Base-by-base conservation (phyloP, 1,284 basidiomycete genomes). In the Cutaneotrichosporon daszewskae region DNA sequence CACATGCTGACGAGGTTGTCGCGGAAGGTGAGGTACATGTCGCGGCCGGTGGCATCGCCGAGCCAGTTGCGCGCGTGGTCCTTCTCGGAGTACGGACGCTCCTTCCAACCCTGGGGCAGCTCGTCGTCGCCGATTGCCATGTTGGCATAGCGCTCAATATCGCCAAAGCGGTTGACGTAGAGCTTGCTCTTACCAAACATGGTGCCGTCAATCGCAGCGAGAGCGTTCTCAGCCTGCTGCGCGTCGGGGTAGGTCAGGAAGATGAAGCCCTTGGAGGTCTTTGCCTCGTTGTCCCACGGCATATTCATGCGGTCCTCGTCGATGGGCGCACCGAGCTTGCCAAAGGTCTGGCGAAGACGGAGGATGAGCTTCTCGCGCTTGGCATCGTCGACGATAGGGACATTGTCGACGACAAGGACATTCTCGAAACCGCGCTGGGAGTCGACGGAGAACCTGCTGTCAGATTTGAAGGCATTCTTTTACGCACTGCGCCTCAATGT, bases 1-100 rank as follows among this genome's bases (percentile, higher is more conserved):
- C 82, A 78, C 54, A 99, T 82, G 59, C 85, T 80, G 47, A 96
- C 89, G 53, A 94, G 87, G 63, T 94, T 86, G 46, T 85, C 87
- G 40, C 87, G 83, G 73, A 95, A 95, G 39, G 89, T 92, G 49
- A 89, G 83, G 74, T 92, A 91, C 71, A 98, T 95, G 70, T 99
- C 95, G 51, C 95, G 85, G 20, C 91, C 90, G 67, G 84, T 81
- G 27, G 81, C 75, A 72, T 99, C 95, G 24, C 84, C 86, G 47
- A 98, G 79, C 94, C 94, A 99, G 44, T 87, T 85, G 49, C 89
- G 82, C 45, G 96, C 78, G 74, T 99, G 92, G 69, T 97, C 92
- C 86, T 84, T 84, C 45, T 90, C 78, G 45, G 78, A 77, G 72
- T 85, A 97, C 22, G 62, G 43, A 47, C 62, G 60, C 59, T 86